Percentiles rank a stretch among this genome's conserved stretches.
Conservation (phyloP, 371 early-diverging fungal genomes). For the Rhizomucor miehei region DNA sequence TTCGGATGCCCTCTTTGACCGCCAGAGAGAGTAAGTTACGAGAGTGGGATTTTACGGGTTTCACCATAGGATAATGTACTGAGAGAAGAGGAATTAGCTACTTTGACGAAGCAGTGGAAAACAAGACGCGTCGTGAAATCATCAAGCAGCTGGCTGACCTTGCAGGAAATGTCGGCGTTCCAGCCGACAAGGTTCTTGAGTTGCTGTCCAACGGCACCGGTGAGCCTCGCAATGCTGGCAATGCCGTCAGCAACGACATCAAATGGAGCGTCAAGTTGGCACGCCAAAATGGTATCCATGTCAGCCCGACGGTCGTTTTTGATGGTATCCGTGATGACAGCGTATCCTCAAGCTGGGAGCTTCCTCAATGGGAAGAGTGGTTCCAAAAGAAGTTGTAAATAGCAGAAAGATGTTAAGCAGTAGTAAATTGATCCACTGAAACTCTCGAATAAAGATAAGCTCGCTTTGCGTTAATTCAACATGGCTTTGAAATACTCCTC, state of each 20-base stretch:
- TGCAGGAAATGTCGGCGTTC: conserved; percentile 41
- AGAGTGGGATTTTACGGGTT: too few species aligned
- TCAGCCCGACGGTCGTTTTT: conserved; percentile 71
- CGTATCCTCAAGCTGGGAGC: conserved; percentile 70
- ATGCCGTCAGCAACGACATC: conserved; percentile 63
- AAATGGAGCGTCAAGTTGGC: conserved; percentile 66
- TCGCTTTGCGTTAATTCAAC: too few species aligned
- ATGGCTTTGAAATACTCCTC: too few species aligned
- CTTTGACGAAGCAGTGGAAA: conserved; percentile 68
- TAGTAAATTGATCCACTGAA: too few species aligned
- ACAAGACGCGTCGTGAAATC: conserved; percentile 50
- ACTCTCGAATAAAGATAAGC: too few species aligned
- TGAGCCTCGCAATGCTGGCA: conserved; percentile 51
- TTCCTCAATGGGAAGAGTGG: conserved; percentile 67
- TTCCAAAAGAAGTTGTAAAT: conserved; percentile 38
- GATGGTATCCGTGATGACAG: conserved; percentile 70
- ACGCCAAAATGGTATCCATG: conserved; percentile 76
- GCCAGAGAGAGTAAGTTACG: conserved; percentile 50
- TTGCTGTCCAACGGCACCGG: conserved; percentile 46
- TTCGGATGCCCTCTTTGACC: conserved; percentile 57
- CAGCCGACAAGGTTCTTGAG: conserved; percentile 37
- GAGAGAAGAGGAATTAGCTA: too few species aligned
- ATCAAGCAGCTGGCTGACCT: conserved; percentile 47
- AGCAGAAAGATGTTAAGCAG: too few species aligned
- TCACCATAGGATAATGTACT: too few species aligned